phyloP scores from a whole-genome alignment of 495 filamentous ascomycete genomes.

The Talaromyces borbonicus region DNA sequence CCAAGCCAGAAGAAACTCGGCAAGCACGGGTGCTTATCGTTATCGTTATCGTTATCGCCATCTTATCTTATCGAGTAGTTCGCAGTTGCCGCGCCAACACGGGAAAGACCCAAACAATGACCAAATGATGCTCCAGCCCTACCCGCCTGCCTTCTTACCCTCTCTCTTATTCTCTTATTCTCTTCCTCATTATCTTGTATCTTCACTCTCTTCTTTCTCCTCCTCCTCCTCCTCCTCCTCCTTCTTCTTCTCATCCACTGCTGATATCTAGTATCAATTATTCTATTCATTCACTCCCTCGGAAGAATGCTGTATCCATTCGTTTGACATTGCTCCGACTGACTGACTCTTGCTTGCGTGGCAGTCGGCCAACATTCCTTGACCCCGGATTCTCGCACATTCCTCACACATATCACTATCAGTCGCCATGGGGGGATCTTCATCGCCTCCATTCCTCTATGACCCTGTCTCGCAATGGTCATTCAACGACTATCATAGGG shows the following conservation, averaged over 20 bases:
- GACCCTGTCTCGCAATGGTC: conserved; percentile 40
- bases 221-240: background rate
- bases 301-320: background rate
- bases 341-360: background rate
- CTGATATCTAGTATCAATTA: background rate
- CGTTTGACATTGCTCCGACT: background rate
- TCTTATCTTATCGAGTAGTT: conserved; percentile 1
- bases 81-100: conserved; percentile 4
- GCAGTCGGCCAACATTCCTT: conserved; percentile 22
- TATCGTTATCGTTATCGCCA: background rate
- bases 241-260: background rate
- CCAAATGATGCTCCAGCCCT: background rate
- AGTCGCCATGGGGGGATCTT: conserved; percentile 44
- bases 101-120: conserved; percentile 2
- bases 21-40: background rate
- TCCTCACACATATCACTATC: conserved; percentile 8
- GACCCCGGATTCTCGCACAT: conserved; percentile 13
- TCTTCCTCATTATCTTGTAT: background rate
- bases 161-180: background rate
- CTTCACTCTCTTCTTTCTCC: background rate
- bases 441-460: conserved; percentile 69
- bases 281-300: background rate
- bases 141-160: background rate
- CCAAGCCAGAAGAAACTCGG: background rate
- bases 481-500: conserved; percentile 28